Evolutionary conservation across 2,329 filamentous ascomycete genomes (phyloP).

Genomic region (Immersiporthe knoxdaviesiana): DNA sequence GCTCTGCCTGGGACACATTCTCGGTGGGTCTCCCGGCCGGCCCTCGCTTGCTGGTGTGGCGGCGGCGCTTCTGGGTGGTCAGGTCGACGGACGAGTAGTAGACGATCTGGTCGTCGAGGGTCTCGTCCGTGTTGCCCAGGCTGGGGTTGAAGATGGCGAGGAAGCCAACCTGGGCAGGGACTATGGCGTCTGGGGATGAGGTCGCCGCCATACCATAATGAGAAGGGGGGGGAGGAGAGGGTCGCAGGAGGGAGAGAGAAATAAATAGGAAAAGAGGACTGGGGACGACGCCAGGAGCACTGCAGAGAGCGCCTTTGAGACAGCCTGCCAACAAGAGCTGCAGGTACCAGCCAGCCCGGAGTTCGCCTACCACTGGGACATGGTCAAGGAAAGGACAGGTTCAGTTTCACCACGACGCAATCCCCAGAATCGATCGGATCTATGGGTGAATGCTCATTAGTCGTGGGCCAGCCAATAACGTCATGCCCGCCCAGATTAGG

Average conservation of each 20-base stretch:
- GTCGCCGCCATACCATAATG: slow-evolving; percentile 23
- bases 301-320: neutral
- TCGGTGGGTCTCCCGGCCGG: slow-evolving; percentile 48
- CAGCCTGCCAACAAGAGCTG: neutral
- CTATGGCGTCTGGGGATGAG: slow-evolving; percentile 40
- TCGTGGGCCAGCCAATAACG: slow-evolving; percentile 2
- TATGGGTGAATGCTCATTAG: neutral
- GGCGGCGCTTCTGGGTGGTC: slow-evolving; percentile 44
- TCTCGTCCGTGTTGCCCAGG: slow-evolving; percentile 63
- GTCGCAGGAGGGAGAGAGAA: neutral
- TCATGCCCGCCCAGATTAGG: neutral
- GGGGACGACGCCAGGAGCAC: neutral
- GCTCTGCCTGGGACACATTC: slow-evolving; percentile 62
- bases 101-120: slow-evolving; percentile 80
- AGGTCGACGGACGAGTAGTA: slow-evolving; percentile 77
- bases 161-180: slow-evolving; percentile 86
- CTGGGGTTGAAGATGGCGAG: slow-evolving; percentile 94
- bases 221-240: neutral
- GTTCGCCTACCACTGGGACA: neutral
- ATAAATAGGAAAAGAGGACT: neutral
- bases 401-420: neutral
- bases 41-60: slow-evolving; percentile 39
- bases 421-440: neutral
- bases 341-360: neutral
- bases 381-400: neutral